Evolutionary conservation across 805 yeast species (phyloP).

Genomic region (Vanderwaltozyma yarrowii): DNA sequence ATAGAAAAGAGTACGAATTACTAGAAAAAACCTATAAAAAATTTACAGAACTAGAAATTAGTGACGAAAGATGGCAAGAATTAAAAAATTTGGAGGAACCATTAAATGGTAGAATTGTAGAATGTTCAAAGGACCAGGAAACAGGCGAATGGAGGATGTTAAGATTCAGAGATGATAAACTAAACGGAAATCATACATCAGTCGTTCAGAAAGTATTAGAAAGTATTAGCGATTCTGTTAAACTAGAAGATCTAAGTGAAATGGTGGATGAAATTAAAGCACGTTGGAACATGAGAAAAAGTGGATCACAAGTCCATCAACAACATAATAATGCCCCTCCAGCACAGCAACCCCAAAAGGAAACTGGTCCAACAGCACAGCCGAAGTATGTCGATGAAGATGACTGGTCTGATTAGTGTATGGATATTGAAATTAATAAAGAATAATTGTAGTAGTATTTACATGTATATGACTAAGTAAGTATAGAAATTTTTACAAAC

Average conservation of each 20-base stretch:
- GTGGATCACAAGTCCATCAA: slow-evolving; percentile 6
- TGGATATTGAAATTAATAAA: neutral
- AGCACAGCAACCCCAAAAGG: neutral
- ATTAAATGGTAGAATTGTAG: slow-evolving; percentile 79
- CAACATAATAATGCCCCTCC: neutral
- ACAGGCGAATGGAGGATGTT: slow-evolving; percentile 69
- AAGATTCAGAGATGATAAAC: slow-evolving; percentile 88
- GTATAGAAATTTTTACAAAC: neutral
- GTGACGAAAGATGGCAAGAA: slow-evolving; percentile 71
- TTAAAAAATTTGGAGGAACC: slow-evolving; percentile 67
- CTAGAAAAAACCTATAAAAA: slow-evolving; percentile 44
- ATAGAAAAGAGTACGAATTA: slow-evolving; percentile 23
- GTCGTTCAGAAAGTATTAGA: slow-evolving; percentile 76
- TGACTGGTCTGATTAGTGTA: slow-evolving; percentile 25
- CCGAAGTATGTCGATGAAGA: slow-evolving; percentile 27
- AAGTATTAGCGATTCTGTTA: slow-evolving; percentile 80
- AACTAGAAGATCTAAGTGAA: slow-evolving; percentile 60
- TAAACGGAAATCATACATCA: slow-evolving; percentile 72
- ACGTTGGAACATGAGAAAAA: slow-evolving; percentile 53
- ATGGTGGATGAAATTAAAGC: slow-evolving; percentile 46
- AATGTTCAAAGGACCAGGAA: slow-evolving; percentile 58
- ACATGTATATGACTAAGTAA: slow-evolving; percentile 5
- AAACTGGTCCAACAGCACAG: slow-evolving; percentile 2
- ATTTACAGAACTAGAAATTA: slow-evolving; percentile 52
- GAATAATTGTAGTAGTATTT: slow-evolving; percentile 6